Percentiles rank a stretch among this genome's conserved stretches.
phyloP scores from a whole-genome alignment of 805 yeast species.

The Candida quercuum region DNA sequence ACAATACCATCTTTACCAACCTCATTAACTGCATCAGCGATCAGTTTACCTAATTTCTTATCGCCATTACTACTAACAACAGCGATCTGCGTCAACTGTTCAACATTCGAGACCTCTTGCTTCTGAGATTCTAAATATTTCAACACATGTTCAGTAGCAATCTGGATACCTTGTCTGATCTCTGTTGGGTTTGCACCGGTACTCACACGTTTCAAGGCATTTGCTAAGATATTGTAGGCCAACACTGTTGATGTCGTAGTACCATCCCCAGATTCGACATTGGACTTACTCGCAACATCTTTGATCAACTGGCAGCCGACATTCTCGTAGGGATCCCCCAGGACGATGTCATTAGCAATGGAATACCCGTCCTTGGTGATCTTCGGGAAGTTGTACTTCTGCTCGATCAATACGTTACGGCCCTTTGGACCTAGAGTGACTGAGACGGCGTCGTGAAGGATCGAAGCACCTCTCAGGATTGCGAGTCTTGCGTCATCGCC shows the following conservation, averaged over 20 bases:
- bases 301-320: slow-evolving; percentile 93
- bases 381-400: slow-evolving; percentile 94
- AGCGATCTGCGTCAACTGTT: slow-evolving; percentile 96
- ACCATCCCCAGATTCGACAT: slow-evolving; percentile 98
- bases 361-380: slow-evolving; percentile 99
- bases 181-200: slow-evolving; percentile 99
- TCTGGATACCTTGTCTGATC: slow-evolving; percentile 93
- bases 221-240: slow-evolving; percentile 93
- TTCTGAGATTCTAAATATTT: slow-evolving; percentile 77
- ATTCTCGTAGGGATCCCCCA: slow-evolving; percentile 90
- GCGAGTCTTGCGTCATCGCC: slow-evolving; percentile 98
- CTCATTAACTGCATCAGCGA: slow-evolving; percentile 96
- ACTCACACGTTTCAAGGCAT: slow-evolving; percentile 93
- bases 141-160: slow-evolving; percentile 93
- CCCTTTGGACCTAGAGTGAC: slow-evolving; percentile 98
- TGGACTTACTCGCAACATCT: slow-evolving; percentile 96
- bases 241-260: slow-evolving; percentile 96
- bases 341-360: slow-evolving; percentile 79
- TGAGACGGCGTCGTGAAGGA: slow-evolving; percentile 92
- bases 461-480: slow-evolving; percentile 86
- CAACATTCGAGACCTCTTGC: slow-evolving; percentile 89
- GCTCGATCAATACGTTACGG: slow-evolving; percentile 94
- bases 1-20: slow-evolving; percentile 99
- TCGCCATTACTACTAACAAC: slow-evolving; percentile 98
- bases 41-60: slow-evolving; percentile 79